Evolutionary conservation across 306 rosid genomes (phyloP).

Genomic region (Lathyrus oleraceus): DNA sequence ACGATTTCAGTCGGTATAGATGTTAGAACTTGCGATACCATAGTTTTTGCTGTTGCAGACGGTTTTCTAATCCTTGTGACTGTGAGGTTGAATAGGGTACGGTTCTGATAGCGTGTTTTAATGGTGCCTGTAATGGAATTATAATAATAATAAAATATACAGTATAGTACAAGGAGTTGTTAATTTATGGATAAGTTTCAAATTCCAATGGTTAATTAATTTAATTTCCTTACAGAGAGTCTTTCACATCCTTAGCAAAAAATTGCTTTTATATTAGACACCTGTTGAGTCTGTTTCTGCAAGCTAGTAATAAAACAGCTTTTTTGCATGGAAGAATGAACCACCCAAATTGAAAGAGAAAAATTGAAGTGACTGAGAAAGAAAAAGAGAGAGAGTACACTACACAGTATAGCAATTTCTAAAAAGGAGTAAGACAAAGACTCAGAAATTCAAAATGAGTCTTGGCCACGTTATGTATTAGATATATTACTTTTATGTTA

Average conservation of each 20-base stretch:
- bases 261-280: too few species aligned
- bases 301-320: conserved; percentile 62
- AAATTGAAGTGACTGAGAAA: conserved; percentile 4
- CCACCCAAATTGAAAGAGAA: conserved; percentile 52
- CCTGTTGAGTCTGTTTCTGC: conserved; percentile 68
- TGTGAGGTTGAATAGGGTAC: conserved; percentile 24
- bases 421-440: conserved; percentile 70
- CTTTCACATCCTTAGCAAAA: conserved; percentile 50
- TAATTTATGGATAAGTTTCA: conserved; percentile 38
- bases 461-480: conserved; percentile 36
- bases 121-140: conserved; percentile 16
- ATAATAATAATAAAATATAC: not conserved
- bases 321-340: conserved; percentile 86
- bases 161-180: conserved; percentile 42
- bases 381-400: conserved; percentile 31
- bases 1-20: too few species aligned
- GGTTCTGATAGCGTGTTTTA: conserved; percentile 34
- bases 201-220: conserved; percentile 55
- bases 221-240: conserved; percentile 35
- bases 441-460: conserved; percentile 57
- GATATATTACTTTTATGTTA: not conserved
- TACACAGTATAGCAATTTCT: conserved; percentile 36
- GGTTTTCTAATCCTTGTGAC: not conserved
- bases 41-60: too few species aligned
- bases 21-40: too few species aligned